phyloP scores from a whole-genome alignment of 2,329 filamentous ascomycete genomes.

The Achaetomium macrosporum region DNA sequence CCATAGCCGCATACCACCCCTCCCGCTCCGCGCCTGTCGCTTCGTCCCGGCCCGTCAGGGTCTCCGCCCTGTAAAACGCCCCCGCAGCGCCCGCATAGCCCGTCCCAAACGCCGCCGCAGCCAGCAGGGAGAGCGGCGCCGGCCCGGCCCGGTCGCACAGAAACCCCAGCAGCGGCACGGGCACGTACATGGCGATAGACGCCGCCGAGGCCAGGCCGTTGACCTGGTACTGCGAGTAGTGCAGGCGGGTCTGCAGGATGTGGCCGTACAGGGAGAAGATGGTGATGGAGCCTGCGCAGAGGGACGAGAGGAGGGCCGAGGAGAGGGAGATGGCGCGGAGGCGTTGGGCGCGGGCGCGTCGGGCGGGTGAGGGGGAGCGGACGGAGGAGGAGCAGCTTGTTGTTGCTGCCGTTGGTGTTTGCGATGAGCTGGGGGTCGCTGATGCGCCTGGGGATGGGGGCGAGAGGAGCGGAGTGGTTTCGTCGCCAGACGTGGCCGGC shows the following conservation, averaged over 20 bases:
- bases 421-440: not conserved
- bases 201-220: slow-evolving; percentile 73
- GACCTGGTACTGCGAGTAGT: slow-evolving; percentile 87
- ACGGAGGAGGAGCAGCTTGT: not conserved
- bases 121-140: slow-evolving; percentile 65
- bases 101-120: slow-evolving; percentile 66
- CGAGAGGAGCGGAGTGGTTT: slow-evolving; percentile 3
- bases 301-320: slow-evolving; percentile 49
- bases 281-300: slow-evolving; percentile 87
- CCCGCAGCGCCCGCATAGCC: slow-evolving; percentile 82
- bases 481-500: not conserved
- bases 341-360: not conserved
- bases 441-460: slow-evolving; percentile 1
- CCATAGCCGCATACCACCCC: slow-evolving; percentile 72
- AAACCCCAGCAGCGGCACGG: slow-evolving; percentile 85
- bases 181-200: slow-evolving; percentile 83
- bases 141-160: slow-evolving; percentile 86
- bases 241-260: slow-evolving; percentile 77
- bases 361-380: not conserved
- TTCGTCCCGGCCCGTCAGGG: slow-evolving; percentile 29
- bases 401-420: not conserved
- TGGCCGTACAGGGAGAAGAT: slow-evolving; percentile 93
- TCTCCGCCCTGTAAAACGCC: slow-evolving; percentile 55
- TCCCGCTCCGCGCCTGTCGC: slow-evolving; percentile 34
- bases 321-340: slow-evolving; percentile 42